Evolutionary conservation across 441 rosid genomes (phyloP).

Genomic region (Manihot esculenta): DNA sequence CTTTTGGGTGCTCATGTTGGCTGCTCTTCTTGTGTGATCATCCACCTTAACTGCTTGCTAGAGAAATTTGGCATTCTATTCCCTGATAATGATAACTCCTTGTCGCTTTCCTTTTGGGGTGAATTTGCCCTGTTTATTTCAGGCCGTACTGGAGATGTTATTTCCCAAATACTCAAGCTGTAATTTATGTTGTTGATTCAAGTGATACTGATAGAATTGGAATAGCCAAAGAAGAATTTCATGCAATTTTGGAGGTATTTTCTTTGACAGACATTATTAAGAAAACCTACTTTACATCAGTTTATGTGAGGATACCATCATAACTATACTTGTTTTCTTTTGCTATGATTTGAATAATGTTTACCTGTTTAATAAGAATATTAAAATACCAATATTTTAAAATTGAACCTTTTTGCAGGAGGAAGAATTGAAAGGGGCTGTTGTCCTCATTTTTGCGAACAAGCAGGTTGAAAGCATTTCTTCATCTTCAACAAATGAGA

Average conservation of each 20-base stretch:
- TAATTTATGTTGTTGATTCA: slow-evolving; percentile 86
- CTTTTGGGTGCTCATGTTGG: background rate
- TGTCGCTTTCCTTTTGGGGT: background rate
- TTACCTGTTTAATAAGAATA: background rate
- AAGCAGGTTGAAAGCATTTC: slow-evolving; percentile 56
- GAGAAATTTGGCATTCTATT: background rate
- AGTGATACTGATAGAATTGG: slow-evolving; percentile 80
- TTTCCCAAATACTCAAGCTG: slow-evolving; percentile 89
- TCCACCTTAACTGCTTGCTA: background rate
- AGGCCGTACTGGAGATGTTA: slow-evolving; percentile 98
- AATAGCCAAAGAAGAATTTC: slow-evolving; percentile 88
- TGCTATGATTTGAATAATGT: background rate
- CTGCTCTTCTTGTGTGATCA: background rate
- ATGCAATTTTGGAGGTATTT: slow-evolving; percentile 81
- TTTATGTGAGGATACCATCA: background rate
- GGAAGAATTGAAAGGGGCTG: slow-evolving; percentile 77
- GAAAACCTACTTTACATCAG: background rate
- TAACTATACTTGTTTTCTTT: no score
- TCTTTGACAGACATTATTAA: background rate
- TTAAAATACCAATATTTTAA: background rate
- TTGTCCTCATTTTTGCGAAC: slow-evolving; percentile 79
- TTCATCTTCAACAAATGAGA: background rate
- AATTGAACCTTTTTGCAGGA: slow-evolving; percentile 43
- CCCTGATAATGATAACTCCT: slow-evolving; percentile 5
- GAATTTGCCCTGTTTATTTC: slow-evolving; percentile 18